Conservation (phyloP, 371 early-diverging fungal genomes). For the Mucor lusitanicus region DNA sequence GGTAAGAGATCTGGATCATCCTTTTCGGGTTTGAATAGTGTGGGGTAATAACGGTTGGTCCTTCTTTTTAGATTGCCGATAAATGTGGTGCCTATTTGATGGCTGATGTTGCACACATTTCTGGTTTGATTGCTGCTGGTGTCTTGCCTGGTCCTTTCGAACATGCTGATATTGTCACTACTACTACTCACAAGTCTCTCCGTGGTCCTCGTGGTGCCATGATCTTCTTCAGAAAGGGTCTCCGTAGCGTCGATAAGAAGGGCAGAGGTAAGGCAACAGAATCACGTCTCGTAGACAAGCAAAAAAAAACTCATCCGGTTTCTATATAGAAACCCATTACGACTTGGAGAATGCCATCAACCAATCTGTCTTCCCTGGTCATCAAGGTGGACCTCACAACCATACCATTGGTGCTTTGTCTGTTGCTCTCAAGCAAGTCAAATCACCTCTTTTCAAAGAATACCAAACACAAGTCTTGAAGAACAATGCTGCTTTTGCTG, state of each 20-base stretch:
- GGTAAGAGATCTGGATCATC: slow-evolving; percentile 30
- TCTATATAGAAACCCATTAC: slow-evolving; percentile 69
- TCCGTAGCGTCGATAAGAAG: slow-evolving; percentile 81
- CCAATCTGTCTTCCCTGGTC: slow-evolving; percentile 98
- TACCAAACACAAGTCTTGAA: slow-evolving; percentile 93
- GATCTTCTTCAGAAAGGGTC: slow-evolving; percentile 97
- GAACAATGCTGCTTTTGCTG: slow-evolving; percentile 87
- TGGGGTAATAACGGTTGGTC: neutral
- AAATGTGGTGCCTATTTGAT: slow-evolving; percentile 90
- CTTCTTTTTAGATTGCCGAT: slow-evolving; percentile 72
- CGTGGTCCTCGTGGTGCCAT: slow-evolving; percentile 99
- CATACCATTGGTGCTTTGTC: slow-evolving; percentile 99
- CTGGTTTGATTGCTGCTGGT: slow-evolving; percentile 90
- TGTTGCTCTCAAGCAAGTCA: slow-evolving; percentile 96
- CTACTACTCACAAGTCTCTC: slow-evolving; percentile 99
- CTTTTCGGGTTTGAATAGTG: slow-evolving; percentile 1
- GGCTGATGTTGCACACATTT: slow-evolving; percentile 99
- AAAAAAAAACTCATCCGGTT: neutral
- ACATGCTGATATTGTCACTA: slow-evolving; percentile 97
- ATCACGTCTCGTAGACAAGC: neutral
- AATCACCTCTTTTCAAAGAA: slow-evolving; percentile 88
- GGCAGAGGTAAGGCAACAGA: slow-evolving; percentile 60
- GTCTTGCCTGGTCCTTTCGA: slow-evolving; percentile 92
- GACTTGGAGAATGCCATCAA: slow-evolving; percentile 95
- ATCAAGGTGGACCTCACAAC: slow-evolving; percentile 99